Evolutionary conservation across 2,329 filamentous ascomycete genomes (phyloP), one percentile per base, ranked within the genome.

Genomic region (Chaetomium sp.): DNA sequence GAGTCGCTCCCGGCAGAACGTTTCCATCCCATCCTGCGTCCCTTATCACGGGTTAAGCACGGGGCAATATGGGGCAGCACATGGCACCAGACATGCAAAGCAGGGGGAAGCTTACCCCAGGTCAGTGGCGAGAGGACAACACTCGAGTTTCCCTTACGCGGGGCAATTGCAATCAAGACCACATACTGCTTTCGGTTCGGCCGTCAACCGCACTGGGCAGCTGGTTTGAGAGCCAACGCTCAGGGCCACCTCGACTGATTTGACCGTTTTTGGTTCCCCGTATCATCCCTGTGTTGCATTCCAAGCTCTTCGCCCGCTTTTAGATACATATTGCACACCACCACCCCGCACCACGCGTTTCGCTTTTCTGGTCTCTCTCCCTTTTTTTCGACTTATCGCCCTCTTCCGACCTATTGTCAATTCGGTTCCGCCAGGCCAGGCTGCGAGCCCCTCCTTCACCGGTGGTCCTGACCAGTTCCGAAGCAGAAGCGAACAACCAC

Each of bases 161-260:
- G 42, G 42, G 43, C n/a, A 48, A 53, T 41, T 33, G 38, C 36
- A 48, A 47, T 32, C 44, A 47, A 47, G 38, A 46, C 41, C 56
- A 60, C 56, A 59, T 57, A 49, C 59, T 61, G 59, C 49, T 58
- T 61, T 52, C 49, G 59, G 59, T 41, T 47, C 38, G 46, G 46
- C 37, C 37, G 8, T 12, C 35, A 19, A 54, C 46, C 46, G 7
- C 46, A 49, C 46, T 45, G 40, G 44, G 45, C 49, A 42, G 46
- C 35, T 49, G 37, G 43, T 40, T 44, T 51, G 42, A 38, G 36
- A 19, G 10, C 10, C 19, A 40, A 14, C n/a, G 33, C 33, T 14
- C 12, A n/a, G n/a, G 42, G 42, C 19, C 42, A 41, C n/a, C 41
- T 48, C n/a, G 48, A 48, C 6, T 33, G 7, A 33, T 33, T 33